Evolutionary conservation across 1,139 yeast genomes (phyloP).

Genomic region (Sugiyamaella grinbergsii): DNA sequence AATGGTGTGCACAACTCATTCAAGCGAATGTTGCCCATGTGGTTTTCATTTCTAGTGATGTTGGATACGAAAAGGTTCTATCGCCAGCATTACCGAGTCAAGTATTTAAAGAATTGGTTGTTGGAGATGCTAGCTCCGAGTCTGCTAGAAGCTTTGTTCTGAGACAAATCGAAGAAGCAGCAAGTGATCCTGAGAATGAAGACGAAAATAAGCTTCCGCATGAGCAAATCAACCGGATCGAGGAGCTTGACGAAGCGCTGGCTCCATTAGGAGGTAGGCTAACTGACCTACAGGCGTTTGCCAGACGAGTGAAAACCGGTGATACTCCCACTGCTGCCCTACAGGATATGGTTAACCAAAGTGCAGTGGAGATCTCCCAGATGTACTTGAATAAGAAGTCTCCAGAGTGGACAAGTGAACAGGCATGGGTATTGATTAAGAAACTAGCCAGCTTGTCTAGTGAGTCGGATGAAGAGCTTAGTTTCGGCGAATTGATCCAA

Average conservation of each 20-base stretch:
- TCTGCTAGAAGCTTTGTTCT: slow-evolving; percentile 74
- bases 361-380: slow-evolving; percentile 86
- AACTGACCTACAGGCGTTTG: slow-evolving; percentile 89
- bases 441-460: slow-evolving; percentile 47
- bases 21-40: slow-evolving; percentile 87
- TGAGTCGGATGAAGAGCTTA: slow-evolving; percentile 21
- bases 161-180: slow-evolving; percentile 51
- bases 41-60: slow-evolving; percentile 80
- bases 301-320: slow-evolving; percentile 83
- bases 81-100: slow-evolving; percentile 75
- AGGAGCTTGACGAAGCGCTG: slow-evolving; percentile 55
- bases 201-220: slow-evolving; percentile 27
- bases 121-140: slow-evolving; percentile 77
- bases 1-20: slow-evolving; percentile 82
- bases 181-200: slow-evolving; percentile 28
- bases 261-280: slow-evolving; percentile 91
- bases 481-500: slow-evolving; percentile 27
- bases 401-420: slow-evolving; percentile 69
- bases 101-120: slow-evolving; percentile 70
- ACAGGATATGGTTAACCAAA: slow-evolving; percentile 75
- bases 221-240: slow-evolving; percentile 18
- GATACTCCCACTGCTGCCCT: slow-evolving; percentile 79
- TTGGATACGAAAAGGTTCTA: slow-evolving; percentile 70
- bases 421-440: slow-evolving; percentile 85
- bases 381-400: slow-evolving; percentile 61